Conservation (phyloP, 176 grass and related monocot genomes). For the Hsuehochloa calcarea region DNA sequence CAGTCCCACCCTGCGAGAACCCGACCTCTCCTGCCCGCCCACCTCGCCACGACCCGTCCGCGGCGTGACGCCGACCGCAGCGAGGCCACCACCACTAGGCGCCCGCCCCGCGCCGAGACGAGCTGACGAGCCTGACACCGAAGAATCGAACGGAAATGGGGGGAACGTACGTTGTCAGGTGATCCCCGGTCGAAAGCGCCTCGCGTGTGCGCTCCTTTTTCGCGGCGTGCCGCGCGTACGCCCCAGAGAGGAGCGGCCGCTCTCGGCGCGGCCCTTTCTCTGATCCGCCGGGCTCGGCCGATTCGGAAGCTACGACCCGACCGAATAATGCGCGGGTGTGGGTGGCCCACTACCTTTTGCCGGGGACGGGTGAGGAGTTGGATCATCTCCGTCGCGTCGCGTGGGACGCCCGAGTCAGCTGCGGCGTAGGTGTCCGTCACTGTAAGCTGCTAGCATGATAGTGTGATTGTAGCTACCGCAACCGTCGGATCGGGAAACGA, state of each 20-base stretch:
- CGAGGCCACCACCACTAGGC: not conserved
- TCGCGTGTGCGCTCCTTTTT: too few species aligned
- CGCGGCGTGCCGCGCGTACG: not conserved
- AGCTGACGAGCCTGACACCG: not conserved
- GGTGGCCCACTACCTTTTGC: not conserved
- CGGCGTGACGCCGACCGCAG: not conserved
- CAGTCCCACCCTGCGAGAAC: not conserved
- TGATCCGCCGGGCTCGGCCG: not conserved
- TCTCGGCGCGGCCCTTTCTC: not conserved
- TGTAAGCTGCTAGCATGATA: too few species aligned
- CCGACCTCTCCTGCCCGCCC: not conserved
- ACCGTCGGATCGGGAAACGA: not conserved
- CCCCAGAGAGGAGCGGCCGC: not conserved
- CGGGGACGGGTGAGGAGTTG: not conserved
- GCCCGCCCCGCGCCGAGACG: not conserved
- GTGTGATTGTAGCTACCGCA: not conserved
- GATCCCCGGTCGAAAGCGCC: not conserved
- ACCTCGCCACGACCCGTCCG: not conserved
- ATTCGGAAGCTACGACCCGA: not conserved
- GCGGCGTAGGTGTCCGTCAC: too few species aligned
- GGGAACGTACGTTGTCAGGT: not conserved
- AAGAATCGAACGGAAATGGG: not conserved
- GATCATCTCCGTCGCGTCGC: not conserved
- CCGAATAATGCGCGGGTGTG: not conserved
- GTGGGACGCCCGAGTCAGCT: not conserved